A percentile compares a stretch with the other conserved stretches of the same genome.
Conservation (phyloP, 73 alveolate genomes). For the Loxodes magnus region DNA sequence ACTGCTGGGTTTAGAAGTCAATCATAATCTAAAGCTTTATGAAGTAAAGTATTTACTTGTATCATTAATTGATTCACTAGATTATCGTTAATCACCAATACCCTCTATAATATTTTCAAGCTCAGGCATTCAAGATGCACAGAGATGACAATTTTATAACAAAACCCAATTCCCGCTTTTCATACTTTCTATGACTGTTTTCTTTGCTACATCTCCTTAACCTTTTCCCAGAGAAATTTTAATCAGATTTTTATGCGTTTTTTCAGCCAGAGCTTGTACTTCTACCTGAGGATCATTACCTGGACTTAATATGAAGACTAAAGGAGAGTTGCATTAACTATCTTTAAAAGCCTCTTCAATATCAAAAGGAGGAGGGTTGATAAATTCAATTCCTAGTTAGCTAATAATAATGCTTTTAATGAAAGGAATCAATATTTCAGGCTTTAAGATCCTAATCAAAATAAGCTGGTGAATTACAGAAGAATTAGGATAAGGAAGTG, state of each 20-base stretch:
- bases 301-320: constrained; percentile 61
- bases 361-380: constrained; percentile 57
- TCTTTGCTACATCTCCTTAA: constrained; percentile 86
- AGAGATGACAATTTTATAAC: constrained; percentile 95
- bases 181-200: constrained; percentile 55
- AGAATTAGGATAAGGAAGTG: constrained; percentile 44
- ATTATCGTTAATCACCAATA: constrained; percentile 34
- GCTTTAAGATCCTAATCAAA: constrained; percentile 50
- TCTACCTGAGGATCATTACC: constrained; percentile 80
- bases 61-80: constrained; percentile 39
- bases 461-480: constrained; percentile 56
- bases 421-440: constrained; percentile 44
- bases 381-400: constrained; percentile 53
- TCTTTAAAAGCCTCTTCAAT: constrained; percentile 55
- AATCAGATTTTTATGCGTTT: constrained; percentile 59
- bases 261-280: constrained; percentile 67
- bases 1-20: constrained; percentile 71
- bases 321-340: constrained; percentile 48
- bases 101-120: constrained; percentile 77
- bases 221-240: constrained; percentile 87
- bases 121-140: constrained; percentile 94
- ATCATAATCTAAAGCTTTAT: constrained; percentile 74
- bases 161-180: constrained; percentile 95
- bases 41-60: constrained; percentile 60
- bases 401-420: constrained; percentile 46